These are phyloP conservation scores for Phytopythium ostracodes DNA, from an alignment of 352 stramenopile genomes.

Conservation along the genomic window DNA sequence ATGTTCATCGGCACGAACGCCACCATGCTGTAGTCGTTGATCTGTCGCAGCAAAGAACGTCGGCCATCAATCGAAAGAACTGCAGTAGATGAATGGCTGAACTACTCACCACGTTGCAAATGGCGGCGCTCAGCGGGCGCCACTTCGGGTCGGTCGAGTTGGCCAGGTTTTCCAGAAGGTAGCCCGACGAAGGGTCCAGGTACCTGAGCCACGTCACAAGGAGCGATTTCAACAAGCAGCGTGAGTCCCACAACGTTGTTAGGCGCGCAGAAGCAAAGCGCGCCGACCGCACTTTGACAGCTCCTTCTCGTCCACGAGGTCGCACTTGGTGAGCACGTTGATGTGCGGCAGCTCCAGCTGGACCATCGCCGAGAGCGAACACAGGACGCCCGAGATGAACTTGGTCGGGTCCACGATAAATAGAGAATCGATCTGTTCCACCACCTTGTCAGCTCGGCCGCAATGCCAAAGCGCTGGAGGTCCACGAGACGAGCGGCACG, in stretches of 20 bases:
- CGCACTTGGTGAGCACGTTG: constrained; percentile 92
- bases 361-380: constrained; percentile 97
- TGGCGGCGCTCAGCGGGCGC: constrained; percentile 72
- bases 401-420: constrained; percentile 96
- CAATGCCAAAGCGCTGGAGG: no score
- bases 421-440: constrained; percentile 87
- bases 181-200: constrained; percentile 78
- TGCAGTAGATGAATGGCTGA: background rate
- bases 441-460: background rate
- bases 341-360: constrained; percentile 97
- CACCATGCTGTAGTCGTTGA: constrained; percentile 97
- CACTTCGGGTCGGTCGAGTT: constrained; percentile 80
- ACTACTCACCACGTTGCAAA: constrained; percentile 81
- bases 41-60: constrained; percentile 26
- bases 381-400: constrained; percentile 97
- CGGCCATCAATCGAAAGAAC: constrained; percentile 2
- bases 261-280: background rate
- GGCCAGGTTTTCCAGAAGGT: constrained; percentile 78
- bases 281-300: constrained; percentile 63
- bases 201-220: constrained; percentile 28
- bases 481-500: no score
- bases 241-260: background rate
- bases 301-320: constrained; percentile 88
- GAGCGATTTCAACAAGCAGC: constrained; percentile 6
- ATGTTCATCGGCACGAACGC: constrained; percentile 98